phyloP scores from a whole-genome alignment of 1,139 yeast species.

The Yamadazyma spencermartinsiae region DNA sequence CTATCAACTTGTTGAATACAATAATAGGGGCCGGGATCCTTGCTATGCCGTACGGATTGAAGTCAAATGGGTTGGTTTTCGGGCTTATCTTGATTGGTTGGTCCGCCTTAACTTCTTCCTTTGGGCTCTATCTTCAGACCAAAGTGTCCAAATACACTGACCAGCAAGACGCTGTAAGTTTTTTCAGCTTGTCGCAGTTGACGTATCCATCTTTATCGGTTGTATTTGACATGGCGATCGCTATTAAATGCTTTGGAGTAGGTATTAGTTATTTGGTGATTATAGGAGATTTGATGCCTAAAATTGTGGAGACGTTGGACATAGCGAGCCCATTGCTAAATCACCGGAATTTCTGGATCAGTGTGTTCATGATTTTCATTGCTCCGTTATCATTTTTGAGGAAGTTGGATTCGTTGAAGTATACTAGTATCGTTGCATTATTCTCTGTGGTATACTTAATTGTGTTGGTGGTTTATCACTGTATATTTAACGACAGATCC shows the following conservation, averaged over 20 bases:
- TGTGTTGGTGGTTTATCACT: conserved; percentile 69
- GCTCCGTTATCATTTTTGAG: conserved; percentile 77
- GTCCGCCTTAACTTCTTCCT: conserved; percentile 51
- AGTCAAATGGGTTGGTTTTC: conserved; percentile 49
- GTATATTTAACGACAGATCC: conserved; percentile 36
- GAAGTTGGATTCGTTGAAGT: conserved; percentile 79
- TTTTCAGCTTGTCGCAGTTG: conserved; percentile 52
- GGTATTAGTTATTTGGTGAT: conserved; percentile 85
- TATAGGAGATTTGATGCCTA: conserved; percentile 90
- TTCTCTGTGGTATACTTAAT: conserved; percentile 78
- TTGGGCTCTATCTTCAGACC: conserved; percentile 54
- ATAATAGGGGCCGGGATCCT: conserved; percentile 58
- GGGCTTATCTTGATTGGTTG: conserved; percentile 47
- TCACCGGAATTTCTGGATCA: conserved; percentile 68
- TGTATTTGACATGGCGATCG: conserved; percentile 52
- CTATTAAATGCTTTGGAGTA: conserved; percentile 81
- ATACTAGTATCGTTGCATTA: conserved; percentile 83
- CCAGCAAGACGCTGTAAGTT: conserved; percentile 51
- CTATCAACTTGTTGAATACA: conserved; percentile 54
- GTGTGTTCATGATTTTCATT: conserved; percentile 58
- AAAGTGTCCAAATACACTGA: conserved; percentile 51
- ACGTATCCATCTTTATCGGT: conserved; percentile 53
- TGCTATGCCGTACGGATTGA: conserved; percentile 58
- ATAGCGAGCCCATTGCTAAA: conserved; percentile 23
- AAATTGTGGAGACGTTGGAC: conserved; percentile 51